phyloP scores from a whole-genome alignment of 306 rosid genomes.

The Oxytropis ochrocephala region DNA sequence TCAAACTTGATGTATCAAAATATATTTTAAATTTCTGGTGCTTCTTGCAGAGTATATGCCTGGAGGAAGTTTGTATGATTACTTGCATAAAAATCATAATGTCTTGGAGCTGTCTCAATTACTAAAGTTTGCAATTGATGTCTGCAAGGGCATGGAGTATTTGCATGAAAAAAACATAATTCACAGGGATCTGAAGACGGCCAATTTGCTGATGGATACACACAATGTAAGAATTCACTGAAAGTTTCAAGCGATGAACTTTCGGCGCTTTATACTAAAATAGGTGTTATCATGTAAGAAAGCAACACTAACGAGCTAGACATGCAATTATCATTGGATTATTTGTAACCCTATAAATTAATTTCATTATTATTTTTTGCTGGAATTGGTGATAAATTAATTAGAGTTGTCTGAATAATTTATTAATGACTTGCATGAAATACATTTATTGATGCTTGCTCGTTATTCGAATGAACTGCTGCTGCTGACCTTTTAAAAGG shows the following conservation, averaged over 20 bases:
- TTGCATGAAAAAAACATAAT: conserved; percentile 78
- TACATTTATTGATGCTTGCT: background rate
- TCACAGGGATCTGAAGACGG: conserved; percentile 96
- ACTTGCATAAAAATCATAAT: conserved; percentile 86
- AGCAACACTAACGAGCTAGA: background rate
- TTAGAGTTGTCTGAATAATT: background rate
- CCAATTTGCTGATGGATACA: conserved; percentile 87
- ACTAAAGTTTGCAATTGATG: conserved; percentile 82
- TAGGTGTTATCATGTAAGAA: conserved; percentile 5
- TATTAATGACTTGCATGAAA: background rate
- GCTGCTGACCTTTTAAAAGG: background rate
- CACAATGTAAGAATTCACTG: conserved; percentile 58
- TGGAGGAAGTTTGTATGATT: conserved; percentile 94
- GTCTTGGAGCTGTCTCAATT: conserved; percentile 65
- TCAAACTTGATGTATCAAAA: conserved; percentile 14
- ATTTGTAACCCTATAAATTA: background rate
- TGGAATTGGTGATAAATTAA: background rate
- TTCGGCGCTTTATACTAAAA: background rate
- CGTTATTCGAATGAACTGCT: background rate
- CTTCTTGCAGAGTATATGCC: conserved; percentile 89
- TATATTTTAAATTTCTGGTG: conserved; percentile 1
- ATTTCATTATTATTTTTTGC: background rate
- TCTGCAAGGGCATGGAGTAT: conserved; percentile 96
- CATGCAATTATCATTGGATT: background rate
- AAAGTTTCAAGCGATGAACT: conserved; percentile 3